phyloP scores from a whole-genome alignment of 2,329 filamentous ascomycete genomes.

The Penicillium sp. region DNA sequence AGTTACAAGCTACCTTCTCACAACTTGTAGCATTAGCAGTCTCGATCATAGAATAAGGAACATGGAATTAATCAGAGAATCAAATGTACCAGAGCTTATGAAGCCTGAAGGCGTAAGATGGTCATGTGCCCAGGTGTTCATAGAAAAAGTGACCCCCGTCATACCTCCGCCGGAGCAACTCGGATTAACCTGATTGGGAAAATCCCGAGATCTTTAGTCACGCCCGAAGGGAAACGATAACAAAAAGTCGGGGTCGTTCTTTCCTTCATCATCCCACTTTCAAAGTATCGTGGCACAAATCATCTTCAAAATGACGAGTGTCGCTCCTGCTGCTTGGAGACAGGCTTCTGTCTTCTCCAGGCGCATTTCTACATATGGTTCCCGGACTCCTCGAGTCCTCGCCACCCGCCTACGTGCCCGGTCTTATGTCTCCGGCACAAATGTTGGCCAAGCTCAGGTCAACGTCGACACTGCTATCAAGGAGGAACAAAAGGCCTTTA shows the following conservation, averaged over 20 bases:
- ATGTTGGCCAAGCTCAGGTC: slow-evolving; percentile 66
- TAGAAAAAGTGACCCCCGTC: background rate
- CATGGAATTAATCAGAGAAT: too few relatives aligned
- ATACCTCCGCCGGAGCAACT: background rate
- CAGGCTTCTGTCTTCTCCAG: slow-evolving; percentile 64
- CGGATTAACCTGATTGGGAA: slow-evolving; percentile 22
- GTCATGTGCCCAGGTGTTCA: background rate
- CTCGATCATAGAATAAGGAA: background rate
- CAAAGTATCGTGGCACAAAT: slow-evolving; percentile 20
- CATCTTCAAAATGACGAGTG: slow-evolving; percentile 55
- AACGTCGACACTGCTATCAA: slow-evolving; percentile 78
- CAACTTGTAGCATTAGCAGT: background rate
- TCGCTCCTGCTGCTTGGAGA: slow-evolving; percentile 67
- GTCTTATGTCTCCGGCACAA: slow-evolving; percentile 80
- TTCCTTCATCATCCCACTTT: slow-evolving; percentile 24
- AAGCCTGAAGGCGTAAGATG: background rate
- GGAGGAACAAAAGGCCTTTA: slow-evolving; percentile 77
- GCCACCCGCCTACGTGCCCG: slow-evolving; percentile 43
- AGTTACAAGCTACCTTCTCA: too few relatives aligned
- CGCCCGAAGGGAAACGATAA: slow-evolving; percentile 13
- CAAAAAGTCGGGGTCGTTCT: slow-evolving; percentile 15
- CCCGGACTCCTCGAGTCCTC: slow-evolving; percentile 43
- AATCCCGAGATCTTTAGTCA: slow-evolving; percentile 21
- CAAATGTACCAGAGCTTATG: too few relatives aligned
- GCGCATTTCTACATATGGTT: slow-evolving; percentile 43